phyloP scores from a whole-genome alignment of 345 rosid species.

The Arabidopsis suecica region DNA sequence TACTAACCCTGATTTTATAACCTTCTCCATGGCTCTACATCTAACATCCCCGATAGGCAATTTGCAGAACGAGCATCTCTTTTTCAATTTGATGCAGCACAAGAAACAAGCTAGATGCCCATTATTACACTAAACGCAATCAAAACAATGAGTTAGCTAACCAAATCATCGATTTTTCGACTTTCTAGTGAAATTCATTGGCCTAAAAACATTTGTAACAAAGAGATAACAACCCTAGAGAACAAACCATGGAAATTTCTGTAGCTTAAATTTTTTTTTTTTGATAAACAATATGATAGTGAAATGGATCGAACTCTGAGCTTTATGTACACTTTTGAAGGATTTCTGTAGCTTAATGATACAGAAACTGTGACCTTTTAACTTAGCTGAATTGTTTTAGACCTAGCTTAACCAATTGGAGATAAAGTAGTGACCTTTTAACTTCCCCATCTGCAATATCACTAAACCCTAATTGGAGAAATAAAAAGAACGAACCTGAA shows the following conservation, averaged over 20 bases:
- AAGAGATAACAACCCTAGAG: neutral
- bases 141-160: neutral
- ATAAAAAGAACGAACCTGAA: neutral
- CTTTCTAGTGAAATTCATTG: neutral
- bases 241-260: neutral
- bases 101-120: constrained; percentile 3
- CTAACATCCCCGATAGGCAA: neutral
- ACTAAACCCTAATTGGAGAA: neutral
- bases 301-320: too few species aligned
- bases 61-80: neutral
- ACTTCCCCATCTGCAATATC: neutral
- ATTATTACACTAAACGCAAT: neutral
- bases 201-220: neutral
- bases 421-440: neutral
- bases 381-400: too few species aligned
- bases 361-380: neutral
- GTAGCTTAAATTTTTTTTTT: neutral
- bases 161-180: neutral
- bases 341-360: neutral
- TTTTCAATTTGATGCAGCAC: constrained; percentile 8
- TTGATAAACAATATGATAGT: too few species aligned
- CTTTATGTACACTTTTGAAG: too few species aligned
- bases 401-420: neutral
- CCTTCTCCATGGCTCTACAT: constrained; percentile 11
- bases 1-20: neutral